Percentiles rank a stretch among this genome's conserved stretches.
Evolutionary conservation across 306 rosid species (phyloP).

Genomic region (Vigna unguiculata): DNA sequence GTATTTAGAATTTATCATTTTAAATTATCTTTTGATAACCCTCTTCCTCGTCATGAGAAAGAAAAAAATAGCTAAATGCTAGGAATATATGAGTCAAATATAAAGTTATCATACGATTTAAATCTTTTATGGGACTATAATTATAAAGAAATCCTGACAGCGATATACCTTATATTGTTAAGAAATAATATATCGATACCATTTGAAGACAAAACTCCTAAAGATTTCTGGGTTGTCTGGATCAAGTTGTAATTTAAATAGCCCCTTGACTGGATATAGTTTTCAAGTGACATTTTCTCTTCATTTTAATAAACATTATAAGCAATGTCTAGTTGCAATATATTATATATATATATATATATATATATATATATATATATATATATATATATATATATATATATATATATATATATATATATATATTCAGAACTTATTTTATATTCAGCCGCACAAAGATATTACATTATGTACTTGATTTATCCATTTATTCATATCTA

Average conservation of each 20-base stretch:
- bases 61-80: too few relatives aligned
- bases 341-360: too few relatives aligned
- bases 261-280: not conserved
- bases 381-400: too few relatives aligned
- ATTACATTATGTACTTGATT: not conserved
- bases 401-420: too few relatives aligned
- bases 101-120: slow-evolving; percentile 33
- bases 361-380: too few relatives aligned
- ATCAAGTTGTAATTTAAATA: slow-evolving; percentile 30
- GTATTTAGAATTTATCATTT: too few relatives aligned
- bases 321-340: not conserved
- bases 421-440: not conserved
- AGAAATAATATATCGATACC: slow-evolving; percentile 4
- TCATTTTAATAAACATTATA: not conserved
- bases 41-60: too few relatives aligned
- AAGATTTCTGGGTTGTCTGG: slow-evolving; percentile 29
- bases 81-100: not conserved
- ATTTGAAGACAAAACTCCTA: slow-evolving; percentile 32
- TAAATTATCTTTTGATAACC: too few relatives aligned
- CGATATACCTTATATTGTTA: not conserved
- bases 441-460: not conserved
- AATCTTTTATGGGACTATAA: slow-evolving; percentile 42
- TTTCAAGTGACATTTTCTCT: slow-evolving; percentile 7
- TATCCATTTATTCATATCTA: not conserved
- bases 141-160: slow-evolving; percentile 24